phyloP scores from a whole-genome alignment of 768 basidiomycete genomes.

The Kwoniella heveanensis region DNA sequence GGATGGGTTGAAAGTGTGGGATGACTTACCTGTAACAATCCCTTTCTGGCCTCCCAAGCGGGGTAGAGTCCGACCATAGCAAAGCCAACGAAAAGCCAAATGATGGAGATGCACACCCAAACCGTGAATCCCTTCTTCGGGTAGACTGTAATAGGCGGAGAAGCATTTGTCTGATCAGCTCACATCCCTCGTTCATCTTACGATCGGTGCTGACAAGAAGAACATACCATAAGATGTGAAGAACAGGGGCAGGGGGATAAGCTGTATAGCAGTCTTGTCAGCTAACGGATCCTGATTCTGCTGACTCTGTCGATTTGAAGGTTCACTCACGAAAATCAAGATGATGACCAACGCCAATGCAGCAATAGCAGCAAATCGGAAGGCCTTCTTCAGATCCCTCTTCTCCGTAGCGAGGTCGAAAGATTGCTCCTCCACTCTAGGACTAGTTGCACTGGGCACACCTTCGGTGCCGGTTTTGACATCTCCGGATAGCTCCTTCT shows the following conservation, averaged over 20 bases:
- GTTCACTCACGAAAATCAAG: conserved; percentile 22
- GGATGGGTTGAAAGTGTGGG: neutral
- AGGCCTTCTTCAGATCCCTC: conserved; percentile 69
- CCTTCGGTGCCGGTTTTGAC: neutral
- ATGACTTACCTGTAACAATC: conserved; percentile 63
- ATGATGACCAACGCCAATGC: conserved; percentile 39
- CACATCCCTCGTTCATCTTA: neutral
- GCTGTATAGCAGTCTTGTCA: no score
- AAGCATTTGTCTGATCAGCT: neutral
- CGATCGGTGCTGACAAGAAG: conserved; percentile 18
- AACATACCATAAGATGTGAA: conserved; percentile 65
- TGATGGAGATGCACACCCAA: conserved; percentile 79
- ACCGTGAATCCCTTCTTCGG: conserved; percentile 55
- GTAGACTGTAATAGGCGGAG: conserved; percentile 27
- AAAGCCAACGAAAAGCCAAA: conserved; percentile 79
- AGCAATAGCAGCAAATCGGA: conserved; percentile 76
- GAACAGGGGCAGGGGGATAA: conserved; percentile 85
- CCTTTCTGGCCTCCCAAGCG: conserved; percentile 76
- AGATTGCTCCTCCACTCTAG: conserved; percentile 30
- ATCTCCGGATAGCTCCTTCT: neutral
- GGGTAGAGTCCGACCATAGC: conserved; percentile 80
- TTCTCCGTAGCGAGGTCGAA: conserved; percentile 67
- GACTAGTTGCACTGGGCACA: neutral
- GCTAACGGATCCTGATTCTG: no score
- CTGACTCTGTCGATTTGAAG: no score